These are phyloP conservation scores for Termitomyces sp. DNA, from an alignment of 768 basidiomycete species.

Conservation along the genomic window DNA sequence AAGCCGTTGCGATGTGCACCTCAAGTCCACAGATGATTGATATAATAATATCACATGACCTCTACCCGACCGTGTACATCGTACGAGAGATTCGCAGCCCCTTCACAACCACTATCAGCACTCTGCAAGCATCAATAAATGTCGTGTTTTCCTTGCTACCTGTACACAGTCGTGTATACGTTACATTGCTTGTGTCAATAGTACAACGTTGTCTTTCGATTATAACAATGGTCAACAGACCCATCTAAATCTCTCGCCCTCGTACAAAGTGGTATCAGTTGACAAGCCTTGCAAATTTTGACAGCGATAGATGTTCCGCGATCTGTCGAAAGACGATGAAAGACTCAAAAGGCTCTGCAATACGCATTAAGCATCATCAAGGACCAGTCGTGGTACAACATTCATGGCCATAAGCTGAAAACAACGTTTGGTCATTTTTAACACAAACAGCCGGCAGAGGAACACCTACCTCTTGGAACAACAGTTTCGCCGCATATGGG, in stretches of 20 bases:
- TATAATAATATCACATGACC: constrained; percentile 1
- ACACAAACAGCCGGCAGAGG: not conserved
- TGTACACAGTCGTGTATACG: not conserved
- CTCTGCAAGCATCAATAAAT: not conserved
- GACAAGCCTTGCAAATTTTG: not conserved
- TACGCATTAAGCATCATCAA: constrained; percentile 65
- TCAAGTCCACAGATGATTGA: not conserved
- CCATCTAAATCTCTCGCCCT: constrained; percentile 3
- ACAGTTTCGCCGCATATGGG: constrained; percentile 91
- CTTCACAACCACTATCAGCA: not conserved
- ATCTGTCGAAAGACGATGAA: not conserved
- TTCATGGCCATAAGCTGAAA: constrained; percentile 94
- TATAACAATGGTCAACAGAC: constrained; percentile 10
- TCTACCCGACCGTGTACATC: not conserved
- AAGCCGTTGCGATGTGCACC: not conserved
- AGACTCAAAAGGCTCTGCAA: not conserved
- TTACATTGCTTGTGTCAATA: not conserved
- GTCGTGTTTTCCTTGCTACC: not conserved
- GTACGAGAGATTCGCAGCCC: too few species aligned
- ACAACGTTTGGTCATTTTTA: not conserved
- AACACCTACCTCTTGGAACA: constrained; percentile 79
- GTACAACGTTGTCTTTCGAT: not conserved
- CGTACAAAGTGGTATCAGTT: not conserved
- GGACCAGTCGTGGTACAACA: constrained; percentile 82
- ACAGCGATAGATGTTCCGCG: constrained; percentile 6